Percentiles rank a stretch among this genome's conserved stretches.
These are phyloP conservation scores for Trametes polyzona DNA, from an alignment of 1,284 basidiomycete species.

Conservation along the genomic window DNA sequence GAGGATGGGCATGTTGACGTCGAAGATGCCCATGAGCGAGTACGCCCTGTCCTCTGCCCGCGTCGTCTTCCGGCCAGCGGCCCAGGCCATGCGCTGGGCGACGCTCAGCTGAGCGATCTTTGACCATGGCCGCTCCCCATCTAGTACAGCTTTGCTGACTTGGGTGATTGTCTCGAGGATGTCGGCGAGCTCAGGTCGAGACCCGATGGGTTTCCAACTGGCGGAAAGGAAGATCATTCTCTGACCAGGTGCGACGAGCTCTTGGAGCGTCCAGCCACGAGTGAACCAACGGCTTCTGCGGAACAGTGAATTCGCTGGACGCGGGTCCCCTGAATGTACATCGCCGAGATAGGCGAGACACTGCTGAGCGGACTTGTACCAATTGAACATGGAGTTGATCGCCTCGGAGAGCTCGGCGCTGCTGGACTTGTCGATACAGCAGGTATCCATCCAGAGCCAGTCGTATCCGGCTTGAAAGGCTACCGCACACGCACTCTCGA, in stretches of 20 bases:
- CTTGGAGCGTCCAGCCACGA: not conserved
- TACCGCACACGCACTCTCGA: not conserved
- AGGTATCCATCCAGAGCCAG: slow-evolving; percentile 16
- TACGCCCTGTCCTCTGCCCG: not conserved
- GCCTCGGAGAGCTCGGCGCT: slow-evolving; percentile 15
- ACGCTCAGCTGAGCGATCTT: not conserved
- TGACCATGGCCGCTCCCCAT: too few species aligned
- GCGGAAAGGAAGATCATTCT: not conserved
- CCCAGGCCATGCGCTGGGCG: not conserved
- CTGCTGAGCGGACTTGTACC: slow-evolving; percentile 2
- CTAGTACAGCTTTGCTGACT: too few species aligned
- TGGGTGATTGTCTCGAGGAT: not conserved
- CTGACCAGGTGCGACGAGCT: not conserved
- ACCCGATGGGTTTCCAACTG: not conserved
- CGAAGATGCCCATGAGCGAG: not conserved
- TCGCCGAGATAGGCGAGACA: slow-evolving; percentile 12
- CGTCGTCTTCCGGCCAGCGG: not conserved
- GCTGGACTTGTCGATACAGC: slow-evolving; percentile 18
- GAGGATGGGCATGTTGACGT: not conserved
- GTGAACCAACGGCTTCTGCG: not conserved
- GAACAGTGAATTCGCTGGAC: not conserved
- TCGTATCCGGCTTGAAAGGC: not conserved
- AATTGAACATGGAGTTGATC: slow-evolving; percentile 21
- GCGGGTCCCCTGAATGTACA: not conserved
- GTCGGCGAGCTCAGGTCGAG: not conserved